Percentiles rank a stretch among this genome's conserved stretches.
Evolutionary conservation across 192 early-diverging fungal species (phyloP).

Genomic region (Coemansia sp.): DNA sequence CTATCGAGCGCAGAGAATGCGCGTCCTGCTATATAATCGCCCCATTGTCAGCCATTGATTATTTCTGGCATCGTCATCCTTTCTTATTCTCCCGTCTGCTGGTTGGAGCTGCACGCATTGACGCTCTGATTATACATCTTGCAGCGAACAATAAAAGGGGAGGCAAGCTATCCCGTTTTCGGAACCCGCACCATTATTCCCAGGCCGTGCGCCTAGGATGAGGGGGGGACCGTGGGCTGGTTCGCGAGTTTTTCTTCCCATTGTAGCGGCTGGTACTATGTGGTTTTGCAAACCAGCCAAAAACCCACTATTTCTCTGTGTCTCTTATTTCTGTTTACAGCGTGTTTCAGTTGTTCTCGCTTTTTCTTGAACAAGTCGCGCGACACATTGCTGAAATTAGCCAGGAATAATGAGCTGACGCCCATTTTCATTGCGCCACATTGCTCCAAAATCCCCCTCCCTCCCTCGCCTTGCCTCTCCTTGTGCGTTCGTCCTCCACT

Average conservation of each 20-base stretch:
- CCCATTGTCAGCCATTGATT: not conserved
- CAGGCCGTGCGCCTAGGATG: too few species aligned
- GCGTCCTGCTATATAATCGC: too few species aligned
- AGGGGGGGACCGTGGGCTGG: too few species aligned
- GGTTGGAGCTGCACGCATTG: slow-evolving; percentile 9
- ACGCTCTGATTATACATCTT: slow-evolving; percentile 7
- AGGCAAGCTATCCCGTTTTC: too few species aligned
- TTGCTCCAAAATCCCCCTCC: not conserved
- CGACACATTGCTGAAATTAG: not conserved
- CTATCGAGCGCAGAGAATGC: not conserved
- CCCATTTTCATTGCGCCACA: not conserved
- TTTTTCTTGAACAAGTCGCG: not conserved
- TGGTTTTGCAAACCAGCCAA: too few species aligned
- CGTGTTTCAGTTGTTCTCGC: not conserved
- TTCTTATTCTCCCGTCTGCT: too few species aligned
- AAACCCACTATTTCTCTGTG: too few species aligned
- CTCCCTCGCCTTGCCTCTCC: too few species aligned
- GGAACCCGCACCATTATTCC: not conserved
- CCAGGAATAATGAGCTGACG: not conserved
- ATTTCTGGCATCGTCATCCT: not conserved
- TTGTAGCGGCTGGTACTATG: too few species aligned
- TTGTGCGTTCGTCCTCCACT: too few species aligned
- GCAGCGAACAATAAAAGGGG: too few species aligned
- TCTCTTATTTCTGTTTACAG: not conserved
- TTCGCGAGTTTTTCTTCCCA: too few species aligned